A percentile compares a stretch with the other conserved stretches of the same genome.
phyloP scores from a whole-genome alignment of 441 rosid genomes.

The Adansonia madagascariensis region DNA sequence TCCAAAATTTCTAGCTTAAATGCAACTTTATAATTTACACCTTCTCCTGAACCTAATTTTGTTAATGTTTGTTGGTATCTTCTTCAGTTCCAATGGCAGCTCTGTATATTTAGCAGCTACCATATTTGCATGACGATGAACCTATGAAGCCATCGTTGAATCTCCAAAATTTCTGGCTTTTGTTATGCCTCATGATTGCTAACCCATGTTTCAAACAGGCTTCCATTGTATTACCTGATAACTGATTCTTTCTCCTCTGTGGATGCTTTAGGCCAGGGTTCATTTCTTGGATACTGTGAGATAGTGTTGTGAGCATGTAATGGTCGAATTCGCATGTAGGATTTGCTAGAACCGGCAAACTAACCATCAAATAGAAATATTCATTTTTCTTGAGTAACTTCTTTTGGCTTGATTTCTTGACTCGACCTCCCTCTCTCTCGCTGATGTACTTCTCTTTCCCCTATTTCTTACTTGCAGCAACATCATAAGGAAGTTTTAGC shows the following conservation, averaged over 20 bases:
- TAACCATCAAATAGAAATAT: background rate
- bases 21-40: no score
- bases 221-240: background rate
- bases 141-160: background rate
- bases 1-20: no score
- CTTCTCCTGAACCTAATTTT: background rate
- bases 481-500: constrained; percentile 71
- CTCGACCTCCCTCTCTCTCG: background rate
- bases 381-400: background rate
- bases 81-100: background rate
- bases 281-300: background rate
- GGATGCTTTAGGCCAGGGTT: background rate
- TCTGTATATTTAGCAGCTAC: background rate
- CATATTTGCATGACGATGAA: background rate
- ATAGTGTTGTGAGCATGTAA: background rate
- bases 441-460: background rate
- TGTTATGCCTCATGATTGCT: background rate
- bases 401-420: background rate
- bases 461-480: constrained; percentile 51
- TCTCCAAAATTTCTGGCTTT: background rate
- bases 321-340: constrained; percentile 1
- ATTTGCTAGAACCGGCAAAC: background rate
- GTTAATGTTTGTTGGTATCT: background rate
- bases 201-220: background rate
- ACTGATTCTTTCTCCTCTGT: background rate